Evolutionary conservation across 257 asterid genomes (phyloP), one percentile per base, ranked within the genome.

Genomic region (Linaria vulgaris): DNA sequence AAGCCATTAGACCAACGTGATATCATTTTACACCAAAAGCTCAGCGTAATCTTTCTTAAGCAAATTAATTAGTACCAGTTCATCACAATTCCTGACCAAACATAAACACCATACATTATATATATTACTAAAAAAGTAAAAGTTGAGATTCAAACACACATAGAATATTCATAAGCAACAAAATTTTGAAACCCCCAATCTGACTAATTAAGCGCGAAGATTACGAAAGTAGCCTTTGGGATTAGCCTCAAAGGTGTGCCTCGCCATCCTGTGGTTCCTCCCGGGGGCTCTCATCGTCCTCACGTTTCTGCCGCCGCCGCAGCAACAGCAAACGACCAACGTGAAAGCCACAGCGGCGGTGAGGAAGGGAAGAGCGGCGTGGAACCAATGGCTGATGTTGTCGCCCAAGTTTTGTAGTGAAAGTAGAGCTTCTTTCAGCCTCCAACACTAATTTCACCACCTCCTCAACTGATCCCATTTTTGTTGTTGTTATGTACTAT

Each of bases 241-340:
- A 43, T 73, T 4, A 0, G 50, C 59, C 73, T 67, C 78, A 55
- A 73, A 73, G 1, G 15, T 44, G 2, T 6, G 1, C 43, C 78
- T 67, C 0, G 62, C 46, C 51, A 73, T 73, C 25, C 70, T 67
- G 20, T 51, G 4, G 56, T 56, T 67, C 46, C 73, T 67, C 4
- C 78, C 78, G 1, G 78, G 78, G 3, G 77, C 73, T 53, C 56
- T 73, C 73, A 67, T 72, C 78, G 11, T 54, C 62, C 65, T 34
- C 1, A 30, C 23, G 0, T 31, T 12, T 0, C 77, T 12, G 0
- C 64, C 38, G 1, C 75, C 49, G 6, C 69, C n/a, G 20, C 66
- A 56, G 25, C 78, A 54, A 21, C 43, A 61, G 15, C 56, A 59
- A 27, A 59, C 13, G 2, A 41, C 1, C 10, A 68, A 0, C 0